These are phyloP conservation scores for Pseudoturritis turrita DNA, from an alignment of 345 rosid species.

Conservation along the genomic window DNA sequence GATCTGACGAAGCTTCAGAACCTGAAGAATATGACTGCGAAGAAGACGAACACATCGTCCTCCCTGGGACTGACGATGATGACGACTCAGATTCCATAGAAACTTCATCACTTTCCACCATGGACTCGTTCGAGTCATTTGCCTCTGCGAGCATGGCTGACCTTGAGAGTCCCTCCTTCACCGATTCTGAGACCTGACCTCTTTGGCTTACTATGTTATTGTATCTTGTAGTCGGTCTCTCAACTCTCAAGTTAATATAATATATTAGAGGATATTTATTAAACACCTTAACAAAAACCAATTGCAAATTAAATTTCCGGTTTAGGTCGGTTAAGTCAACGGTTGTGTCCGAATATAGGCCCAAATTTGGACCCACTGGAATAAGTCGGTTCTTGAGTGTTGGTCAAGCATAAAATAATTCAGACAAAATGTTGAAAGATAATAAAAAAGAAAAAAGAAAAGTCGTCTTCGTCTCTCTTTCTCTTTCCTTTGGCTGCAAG, in stretches of 20 bases:
- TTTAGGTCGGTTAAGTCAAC: neutral
- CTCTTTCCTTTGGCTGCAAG: slow-evolving; percentile 17
- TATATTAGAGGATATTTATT: neutral
- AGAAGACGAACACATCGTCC: slow-evolving; percentile 52
- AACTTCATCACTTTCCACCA: slow-evolving; percentile 63
- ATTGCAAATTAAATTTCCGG: neutral
- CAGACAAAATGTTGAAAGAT: neutral
- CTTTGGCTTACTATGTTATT: neutral
- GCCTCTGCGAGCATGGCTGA: slow-evolving; percentile 98
- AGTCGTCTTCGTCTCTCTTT: slow-evolving; percentile 11
- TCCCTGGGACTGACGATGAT: slow-evolving; percentile 33
- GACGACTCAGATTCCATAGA: slow-evolving; percentile 52
- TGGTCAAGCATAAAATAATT: slow-evolving; percentile 4
- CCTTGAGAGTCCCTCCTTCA: slow-evolving; percentile 67
- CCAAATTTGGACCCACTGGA: slow-evolving; percentile 14
- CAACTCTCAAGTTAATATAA: neutral
- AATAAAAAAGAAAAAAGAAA: neutral
- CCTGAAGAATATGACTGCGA: slow-evolving; percentile 36
- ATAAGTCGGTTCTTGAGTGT: slow-evolving; percentile 15
- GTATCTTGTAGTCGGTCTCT: neutral
- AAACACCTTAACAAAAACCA: neutral
- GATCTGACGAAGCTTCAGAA: slow-evolving; percentile 60
- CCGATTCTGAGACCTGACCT: slow-evolving; percentile 59
- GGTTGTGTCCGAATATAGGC: neutral
- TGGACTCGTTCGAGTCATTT: slow-evolving; percentile 69